Evolutionary conservation across 345 rosid species (phyloP).

Genomic region (Linum usitatissimum): DNA sequence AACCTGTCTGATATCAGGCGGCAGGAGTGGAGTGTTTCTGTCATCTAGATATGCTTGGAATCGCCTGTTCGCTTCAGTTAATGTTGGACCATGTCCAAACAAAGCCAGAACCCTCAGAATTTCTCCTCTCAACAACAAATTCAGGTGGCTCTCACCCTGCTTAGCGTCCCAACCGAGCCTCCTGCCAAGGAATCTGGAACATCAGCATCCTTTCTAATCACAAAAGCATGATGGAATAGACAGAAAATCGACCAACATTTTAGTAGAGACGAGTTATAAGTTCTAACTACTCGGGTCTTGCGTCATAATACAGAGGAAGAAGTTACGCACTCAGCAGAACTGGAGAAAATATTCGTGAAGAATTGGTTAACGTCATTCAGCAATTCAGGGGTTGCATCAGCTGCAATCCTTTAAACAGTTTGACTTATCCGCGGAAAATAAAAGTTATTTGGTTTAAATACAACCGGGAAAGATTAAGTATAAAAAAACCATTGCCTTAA

Average conservation of each 20-base stretch:
- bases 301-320: not conserved
- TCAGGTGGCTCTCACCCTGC: constrained; percentile 80
- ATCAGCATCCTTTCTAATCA: not conserved
- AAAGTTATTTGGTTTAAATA: constrained; percentile 18
- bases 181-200: constrained; percentile 23
- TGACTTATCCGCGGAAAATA: constrained; percentile 49
- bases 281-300: not conserved
- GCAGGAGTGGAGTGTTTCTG: constrained; percentile 68
- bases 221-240: no score
- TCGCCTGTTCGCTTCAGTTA: constrained; percentile 54
- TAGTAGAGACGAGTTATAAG: not conserved
- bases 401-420: constrained; percentile 59
- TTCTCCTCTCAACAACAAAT: constrained; percentile 93
- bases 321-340: constrained; percentile 59
- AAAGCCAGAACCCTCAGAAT: constrained; percentile 64
- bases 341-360: constrained; percentile 50
- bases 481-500: not conserved
- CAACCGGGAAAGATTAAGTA: not conserved
- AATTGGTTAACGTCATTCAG: constrained; percentile 39
- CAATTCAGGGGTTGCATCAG: constrained; percentile 61
- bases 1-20: constrained; percentile 79
- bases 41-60: constrained; percentile 66
- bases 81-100: constrained; percentile 60
- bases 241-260: no score
- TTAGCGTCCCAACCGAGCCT: constrained; percentile 91